Evolutionary conservation across 1,284 basidiomycete genomes (phyloP).

Genomic region (Vanrija sp.): DNA sequence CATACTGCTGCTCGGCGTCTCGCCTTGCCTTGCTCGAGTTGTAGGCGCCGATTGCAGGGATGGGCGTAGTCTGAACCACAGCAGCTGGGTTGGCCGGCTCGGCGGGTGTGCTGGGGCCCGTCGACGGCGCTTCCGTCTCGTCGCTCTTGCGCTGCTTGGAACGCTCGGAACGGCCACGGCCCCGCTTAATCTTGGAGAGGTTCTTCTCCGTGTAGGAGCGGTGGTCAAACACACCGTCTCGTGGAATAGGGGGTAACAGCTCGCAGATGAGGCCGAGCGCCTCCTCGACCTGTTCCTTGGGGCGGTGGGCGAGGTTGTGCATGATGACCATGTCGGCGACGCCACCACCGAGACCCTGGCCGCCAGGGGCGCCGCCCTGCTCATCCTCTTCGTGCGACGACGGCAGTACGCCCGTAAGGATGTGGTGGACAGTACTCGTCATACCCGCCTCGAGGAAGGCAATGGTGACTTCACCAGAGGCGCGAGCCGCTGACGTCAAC

Average conservation of each 20-base stretch:
- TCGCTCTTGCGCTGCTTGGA: conserved; percentile 6
- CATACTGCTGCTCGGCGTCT: conserved; percentile 43
- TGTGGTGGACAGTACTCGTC: conserved; percentile 84
- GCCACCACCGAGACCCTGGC: conserved; percentile 73
- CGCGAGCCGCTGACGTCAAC: conserved; percentile 75
- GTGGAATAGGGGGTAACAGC: conserved; percentile 78
- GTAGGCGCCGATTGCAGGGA: conserved; percentile 4
- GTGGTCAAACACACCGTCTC: conserved; percentile 90
- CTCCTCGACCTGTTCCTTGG: conserved; percentile 95
- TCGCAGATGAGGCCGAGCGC: conserved; percentile 80
- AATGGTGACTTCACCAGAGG: conserved; percentile 79
- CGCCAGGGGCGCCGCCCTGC: conserved; percentile 58
- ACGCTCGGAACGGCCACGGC: conserved; percentile 19
- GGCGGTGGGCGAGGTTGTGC: conserved; percentile 91
- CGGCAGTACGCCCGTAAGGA: conserved; percentile 84
- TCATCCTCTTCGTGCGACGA: conserved; percentile 59
- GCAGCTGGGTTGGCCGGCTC: conserved; percentile 3
- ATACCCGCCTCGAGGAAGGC: conserved; percentile 83
- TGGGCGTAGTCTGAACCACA: not conserved
- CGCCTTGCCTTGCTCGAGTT: conserved; percentile 27
- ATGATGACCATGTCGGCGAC: conserved; percentile 94
- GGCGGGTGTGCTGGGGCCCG: conserved; percentile 22
- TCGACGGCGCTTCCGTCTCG: conserved; percentile 9
- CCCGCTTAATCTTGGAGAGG: conserved; percentile 50
- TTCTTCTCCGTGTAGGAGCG: conserved; percentile 85